phyloP scores from a whole-genome alignment of 2,329 filamentous ascomycete genomes.

The Phaeosphaeria sp. region DNA sequence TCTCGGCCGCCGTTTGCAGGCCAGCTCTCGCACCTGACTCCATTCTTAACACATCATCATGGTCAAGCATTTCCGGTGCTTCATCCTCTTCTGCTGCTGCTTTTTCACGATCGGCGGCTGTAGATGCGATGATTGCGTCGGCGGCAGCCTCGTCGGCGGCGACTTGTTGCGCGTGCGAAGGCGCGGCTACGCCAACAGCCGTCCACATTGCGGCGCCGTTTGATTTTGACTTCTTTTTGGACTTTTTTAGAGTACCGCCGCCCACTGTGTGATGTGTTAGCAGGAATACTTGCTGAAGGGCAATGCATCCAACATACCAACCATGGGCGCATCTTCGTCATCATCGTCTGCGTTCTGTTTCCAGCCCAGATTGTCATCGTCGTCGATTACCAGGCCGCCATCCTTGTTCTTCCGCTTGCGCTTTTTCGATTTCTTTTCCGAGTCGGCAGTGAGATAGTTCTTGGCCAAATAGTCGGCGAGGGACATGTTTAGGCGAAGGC shows the following conservation, averaged over 20 bases:
- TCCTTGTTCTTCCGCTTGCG: slow-evolving; percentile 55
- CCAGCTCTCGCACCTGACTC: slow-evolving; percentile 87
- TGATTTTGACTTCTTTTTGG: slow-evolving; percentile 68
- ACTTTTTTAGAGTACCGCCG: slow-evolving; percentile 38
- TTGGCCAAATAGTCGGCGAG: slow-evolving; percentile 87
- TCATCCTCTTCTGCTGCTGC: slow-evolving; percentile 55
- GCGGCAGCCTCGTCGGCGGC: slow-evolving; percentile 76
- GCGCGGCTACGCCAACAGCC: slow-evolving; percentile 63
- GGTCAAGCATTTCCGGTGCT: slow-evolving; percentile 47
- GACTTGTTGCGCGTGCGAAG: slow-evolving; percentile 62
- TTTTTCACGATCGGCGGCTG: slow-evolving; percentile 67
- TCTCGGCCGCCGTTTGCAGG: slow-evolving; percentile 81
- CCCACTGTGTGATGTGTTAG: slow-evolving; percentile 41
- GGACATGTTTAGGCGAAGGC: slow-evolving; percentile 55
- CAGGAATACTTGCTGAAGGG: too few species aligned
- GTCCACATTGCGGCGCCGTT: slow-evolving; percentile 65
- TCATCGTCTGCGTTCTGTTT: slow-evolving; percentile 58
- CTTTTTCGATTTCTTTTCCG: slow-evolving; percentile 59
- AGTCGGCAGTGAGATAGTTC: slow-evolving; percentile 81
- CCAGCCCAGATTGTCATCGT: slow-evolving; percentile 64
- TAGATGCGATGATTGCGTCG: slow-evolving; percentile 77
- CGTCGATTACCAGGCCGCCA: slow-evolving; percentile 53
- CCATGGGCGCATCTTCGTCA: slow-evolving; percentile 60
- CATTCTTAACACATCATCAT: slow-evolving; percentile 66
- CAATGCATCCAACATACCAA: slow-evolving; percentile 44